Conservation (phyloP, 192 early-diverging fungal species). For the Mortierella hygrophila region DNA sequence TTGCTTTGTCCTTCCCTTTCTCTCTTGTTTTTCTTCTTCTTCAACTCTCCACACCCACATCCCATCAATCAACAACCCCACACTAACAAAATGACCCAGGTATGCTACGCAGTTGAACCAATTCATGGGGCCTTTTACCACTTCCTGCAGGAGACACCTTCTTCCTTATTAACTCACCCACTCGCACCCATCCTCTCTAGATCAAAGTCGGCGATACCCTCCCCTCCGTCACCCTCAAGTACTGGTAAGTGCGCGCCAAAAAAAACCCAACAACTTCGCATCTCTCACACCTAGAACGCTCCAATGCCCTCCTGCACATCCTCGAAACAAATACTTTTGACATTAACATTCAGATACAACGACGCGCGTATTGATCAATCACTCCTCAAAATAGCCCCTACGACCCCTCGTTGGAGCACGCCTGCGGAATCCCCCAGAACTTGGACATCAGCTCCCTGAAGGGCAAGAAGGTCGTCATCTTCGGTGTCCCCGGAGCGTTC, state of each 20-base stretch:
- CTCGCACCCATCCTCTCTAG: background rate
- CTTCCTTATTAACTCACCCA: background rate
- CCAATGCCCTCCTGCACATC: background rate
- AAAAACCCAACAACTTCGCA: background rate
- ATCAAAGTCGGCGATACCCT: conserved; percentile 70
- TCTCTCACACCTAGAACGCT: background rate
- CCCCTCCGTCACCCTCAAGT: conserved; percentile 66
- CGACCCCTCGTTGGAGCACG: conserved; percentile 36
- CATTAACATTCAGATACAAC: too few species aligned
- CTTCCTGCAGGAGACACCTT: background rate
- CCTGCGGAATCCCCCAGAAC: conserved; percentile 50
- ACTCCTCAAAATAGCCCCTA: conserved; percentile 25
- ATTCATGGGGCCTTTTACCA: background rate
- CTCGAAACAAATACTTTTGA: background rate
- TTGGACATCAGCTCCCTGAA: conserved; percentile 64
- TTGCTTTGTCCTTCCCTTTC: background rate
- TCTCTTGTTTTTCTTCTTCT: background rate
- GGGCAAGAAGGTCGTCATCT: conserved; percentile 74
- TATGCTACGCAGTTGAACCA: background rate
- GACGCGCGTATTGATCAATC: background rate
- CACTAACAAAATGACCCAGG: background rate
- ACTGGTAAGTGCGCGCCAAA: conserved; percentile 43
- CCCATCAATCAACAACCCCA: background rate
- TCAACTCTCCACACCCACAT: background rate
- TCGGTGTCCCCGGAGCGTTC: conserved; percentile 76